A percentile compares a stretch with the other conserved stretches of the same genome.
Evolutionary conservation across 345 rosid genomes (phyloP).

Genomic region (Aquilaria sinensis): DNA sequence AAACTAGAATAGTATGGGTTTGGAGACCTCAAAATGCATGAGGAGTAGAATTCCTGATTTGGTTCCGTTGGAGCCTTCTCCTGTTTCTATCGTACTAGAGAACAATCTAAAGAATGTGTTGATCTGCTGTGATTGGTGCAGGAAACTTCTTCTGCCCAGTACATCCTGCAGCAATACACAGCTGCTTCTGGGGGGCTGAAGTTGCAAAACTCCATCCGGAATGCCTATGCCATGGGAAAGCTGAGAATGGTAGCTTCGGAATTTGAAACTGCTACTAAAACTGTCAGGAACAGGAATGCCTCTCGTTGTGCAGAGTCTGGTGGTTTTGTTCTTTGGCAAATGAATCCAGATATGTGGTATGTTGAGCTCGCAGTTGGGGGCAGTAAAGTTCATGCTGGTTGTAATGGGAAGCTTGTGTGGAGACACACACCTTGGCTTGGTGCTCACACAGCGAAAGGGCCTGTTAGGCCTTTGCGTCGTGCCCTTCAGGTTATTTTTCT

Average conservation of each 20-base stretch:
- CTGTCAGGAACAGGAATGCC: constrained; percentile 56
- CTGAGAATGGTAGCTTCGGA: constrained; percentile 74
- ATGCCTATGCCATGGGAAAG: constrained; percentile 92
- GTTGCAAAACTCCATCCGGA: constrained; percentile 66
- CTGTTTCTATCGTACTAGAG: background rate
- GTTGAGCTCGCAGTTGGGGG: constrained; percentile 89
- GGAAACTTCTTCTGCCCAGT: constrained; percentile 92
- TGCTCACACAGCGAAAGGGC: constrained; percentile 84
- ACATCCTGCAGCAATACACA: constrained; percentile 83
- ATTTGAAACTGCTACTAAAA: constrained; percentile 63
- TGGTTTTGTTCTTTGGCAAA: constrained; percentile 94
- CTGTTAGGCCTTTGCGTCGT: constrained; percentile 84
- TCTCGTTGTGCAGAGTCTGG: constrained; percentile 60
- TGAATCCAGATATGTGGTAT: constrained; percentile 97
- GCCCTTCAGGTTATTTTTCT: constrained; percentile 63
- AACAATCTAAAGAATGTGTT: background rate
- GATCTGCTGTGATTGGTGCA: constrained; percentile 14
- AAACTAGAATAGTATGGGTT: background rate
- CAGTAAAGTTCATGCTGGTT: constrained; percentile 83
- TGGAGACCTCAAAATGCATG: constrained; percentile 4
- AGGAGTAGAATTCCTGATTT: constrained; percentile 1
- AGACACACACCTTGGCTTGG: constrained; percentile 96
- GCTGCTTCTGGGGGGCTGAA: constrained; percentile 91
- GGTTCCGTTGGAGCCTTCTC: constrained; percentile 4
- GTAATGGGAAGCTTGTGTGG: constrained; percentile 92